Percentiles rank a stretch among this genome's conserved stretches.
Conservation (phyloP, 2,329 filamentous ascomycete species). For the Rhynchosporium secalis region DNA sequence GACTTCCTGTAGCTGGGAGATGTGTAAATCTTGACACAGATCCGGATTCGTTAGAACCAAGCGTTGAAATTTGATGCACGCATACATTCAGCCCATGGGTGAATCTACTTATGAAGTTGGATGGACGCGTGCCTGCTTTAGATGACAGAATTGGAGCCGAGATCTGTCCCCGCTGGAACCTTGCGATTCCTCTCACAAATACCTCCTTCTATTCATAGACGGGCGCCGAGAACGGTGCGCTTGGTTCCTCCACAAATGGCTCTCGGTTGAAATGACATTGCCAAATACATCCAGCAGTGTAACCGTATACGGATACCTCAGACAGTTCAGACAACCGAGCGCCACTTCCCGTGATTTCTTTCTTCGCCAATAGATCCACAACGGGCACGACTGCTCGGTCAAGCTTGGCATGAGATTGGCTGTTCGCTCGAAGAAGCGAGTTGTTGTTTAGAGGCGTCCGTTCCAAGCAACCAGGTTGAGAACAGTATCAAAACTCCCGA, state of each 20-base stretch:
- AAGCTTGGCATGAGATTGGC: not conserved
- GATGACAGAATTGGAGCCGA: not conserved
- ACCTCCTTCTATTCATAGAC: not conserved
- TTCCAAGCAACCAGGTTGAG: not conserved
- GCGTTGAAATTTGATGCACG: not conserved
- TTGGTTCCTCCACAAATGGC: not conserved
- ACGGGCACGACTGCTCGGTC: not conserved
- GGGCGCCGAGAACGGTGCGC: too few species aligned
- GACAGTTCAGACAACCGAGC: constrained; percentile 11
- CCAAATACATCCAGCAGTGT: constrained; percentile 7
- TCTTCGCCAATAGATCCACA: not conserved
- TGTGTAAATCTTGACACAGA: constrained; percentile 1
- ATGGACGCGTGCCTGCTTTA: not conserved
- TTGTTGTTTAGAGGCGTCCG: not conserved
- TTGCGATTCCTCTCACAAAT: too few species aligned
- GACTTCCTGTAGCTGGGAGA: not conserved
- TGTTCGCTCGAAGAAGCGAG: not conserved
- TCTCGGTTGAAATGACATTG: not conserved
- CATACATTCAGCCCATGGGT: not conserved
- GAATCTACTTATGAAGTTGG: not conserved
- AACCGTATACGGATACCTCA: not conserved
- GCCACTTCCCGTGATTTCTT: constrained; percentile 7
- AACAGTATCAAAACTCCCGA: too few species aligned
- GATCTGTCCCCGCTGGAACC: not conserved
- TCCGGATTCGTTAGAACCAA: not conserved